A percentile compares a stretch with the other conserved stretches of the same genome.
Evolutionary conservation across 805 yeast species (phyloP).

Genomic region (Kregervanrija pseudodelftensis): DNA sequence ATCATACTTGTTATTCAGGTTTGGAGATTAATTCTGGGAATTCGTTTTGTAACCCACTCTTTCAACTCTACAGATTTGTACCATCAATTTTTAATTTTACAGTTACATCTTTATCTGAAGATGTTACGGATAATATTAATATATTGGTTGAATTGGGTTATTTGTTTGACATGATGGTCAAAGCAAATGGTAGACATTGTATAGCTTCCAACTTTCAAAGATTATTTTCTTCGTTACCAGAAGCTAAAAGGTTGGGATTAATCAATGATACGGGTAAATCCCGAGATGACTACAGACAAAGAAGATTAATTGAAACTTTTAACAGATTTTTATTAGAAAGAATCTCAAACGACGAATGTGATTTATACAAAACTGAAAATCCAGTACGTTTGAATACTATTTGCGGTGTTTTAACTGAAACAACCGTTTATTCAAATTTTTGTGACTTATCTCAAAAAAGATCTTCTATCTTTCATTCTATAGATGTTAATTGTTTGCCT

Average conservation of each 20-base stretch:
- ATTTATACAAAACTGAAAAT: conserved; percentile 18
- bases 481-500: conserved; percentile 34
- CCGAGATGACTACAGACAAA: conserved; percentile 37
- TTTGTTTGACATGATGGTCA: conserved; percentile 82
- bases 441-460: conserved; percentile 33
- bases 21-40: conserved; percentile 83
- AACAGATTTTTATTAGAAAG: conserved; percentile 51
- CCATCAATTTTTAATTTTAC: conserved; percentile 67
- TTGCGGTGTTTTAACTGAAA: conserved; percentile 37
- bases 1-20: conserved; percentile 68
- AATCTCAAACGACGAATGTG: conserved; percentile 42
- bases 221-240: conserved; percentile 38
- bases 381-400: conserved; percentile 21
- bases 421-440: conserved; percentile 33
- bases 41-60: conserved; percentile 65
- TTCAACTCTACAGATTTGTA: conserved; percentile 74
- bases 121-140: conserved; percentile 39
- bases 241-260: conserved; percentile 47
- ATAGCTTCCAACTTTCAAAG: conserved; percentile 74
- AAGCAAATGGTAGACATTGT: conserved; percentile 73
- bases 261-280: conserved; percentile 42
- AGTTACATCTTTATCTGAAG: conserved; percentile 47
- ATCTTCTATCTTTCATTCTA: conserved; percentile 29
- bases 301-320: conserved; percentile 44
- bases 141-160: conserved; percentile 80